Evolutionary conservation across 1,139 yeast genomes (phyloP).

Genomic region (Taiozyma onychis): DNA sequence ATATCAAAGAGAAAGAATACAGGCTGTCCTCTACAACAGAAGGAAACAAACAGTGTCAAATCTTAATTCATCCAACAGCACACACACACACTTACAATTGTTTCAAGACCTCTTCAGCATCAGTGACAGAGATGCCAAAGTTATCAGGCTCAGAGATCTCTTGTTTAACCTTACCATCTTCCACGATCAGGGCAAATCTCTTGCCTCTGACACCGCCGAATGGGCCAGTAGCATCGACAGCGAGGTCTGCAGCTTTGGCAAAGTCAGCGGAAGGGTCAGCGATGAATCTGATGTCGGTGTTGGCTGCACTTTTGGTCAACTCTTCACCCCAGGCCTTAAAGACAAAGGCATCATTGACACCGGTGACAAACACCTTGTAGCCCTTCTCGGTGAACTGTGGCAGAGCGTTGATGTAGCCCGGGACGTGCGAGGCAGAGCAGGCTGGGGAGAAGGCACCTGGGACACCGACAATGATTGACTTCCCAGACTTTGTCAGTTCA

Average conservation of each 20-base stretch:
- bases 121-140: slow-evolving; percentile 55
- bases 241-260: slow-evolving; percentile 54
- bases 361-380: slow-evolving; percentile 53
- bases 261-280: slow-evolving; percentile 79
- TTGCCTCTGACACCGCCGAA: slow-evolving; percentile 73
- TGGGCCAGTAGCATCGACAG: slow-evolving; percentile 64
- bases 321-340: slow-evolving; percentile 69
- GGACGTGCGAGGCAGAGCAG: slow-evolving; percentile 73
- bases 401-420: slow-evolving; percentile 59
- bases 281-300: slow-evolving; percentile 44
- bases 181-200: slow-evolving; percentile 72
- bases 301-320: slow-evolving; percentile 9
- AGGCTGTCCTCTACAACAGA: too few relatives aligned
- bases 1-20: too few relatives aligned
- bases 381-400: slow-evolving; percentile 61
- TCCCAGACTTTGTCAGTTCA: slow-evolving; percentile 41
- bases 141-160: slow-evolving; percentile 79
- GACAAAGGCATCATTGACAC: slow-evolving; percentile 86
- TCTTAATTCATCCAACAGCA: too few relatives aligned
- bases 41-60: too few relatives aligned
- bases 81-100: slow-evolving; percentile 7
- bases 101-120: slow-evolving; percentile 21
- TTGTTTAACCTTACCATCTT: slow-evolving; percentile 63
- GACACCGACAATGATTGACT: slow-evolving; percentile 66
- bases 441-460: slow-evolving; percentile 94